Evolutionary conservation across 768 basidiomycete genomes (phyloP), one percentile per base, ranked within the genome.

Genomic region (Gautieria morchelliformis): DNA sequence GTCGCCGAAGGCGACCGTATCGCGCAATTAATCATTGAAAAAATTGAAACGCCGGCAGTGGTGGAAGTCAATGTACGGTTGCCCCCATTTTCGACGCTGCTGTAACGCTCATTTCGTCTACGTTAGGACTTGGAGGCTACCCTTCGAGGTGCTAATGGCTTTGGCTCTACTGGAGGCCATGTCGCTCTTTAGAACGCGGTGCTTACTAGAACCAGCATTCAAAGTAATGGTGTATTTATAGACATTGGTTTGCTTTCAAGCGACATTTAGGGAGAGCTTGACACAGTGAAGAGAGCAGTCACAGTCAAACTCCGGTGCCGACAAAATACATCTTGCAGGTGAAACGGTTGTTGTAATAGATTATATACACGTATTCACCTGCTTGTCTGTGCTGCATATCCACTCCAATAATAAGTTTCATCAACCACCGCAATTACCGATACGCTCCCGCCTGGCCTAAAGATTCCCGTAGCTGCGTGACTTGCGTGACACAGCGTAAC

Each of bases 101-200:
- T 56, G 59, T 35, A n/a, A 1, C 22, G n/a, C 40, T 40, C 45
- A 20, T 32, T 46, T 32, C 35, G 8, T 52, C n/a, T 14, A 50
- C 10, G 14, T 1, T 58, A 95, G 91, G 78, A 87, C 61, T 82
- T 99, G 7, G 89, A 91, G 52, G 83, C 85, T 58, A 98, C 96
- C 0, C 65, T 80, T 32, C 84, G 96, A 41, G 95, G 96, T 19
- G 74, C 75, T 22, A 84, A 84, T 39, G 96, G 93, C 0, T 98
- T 96, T 63, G 96, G 96, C 0, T 97, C 94, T 5, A 98, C 95
- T 3, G 95, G 95, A 11, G 94, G 93, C 10, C 87, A 92, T 66
- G 71, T 60, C 24, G 48, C 10, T 17, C 48, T 49, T 24, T 49
- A 37, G 35, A 37, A 37, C 27, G 46, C 3, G 2, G 27, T 47